Evolutionary conservation across 306 rosid genomes (phyloP).

Genomic region (Geum urbanum): DNA sequence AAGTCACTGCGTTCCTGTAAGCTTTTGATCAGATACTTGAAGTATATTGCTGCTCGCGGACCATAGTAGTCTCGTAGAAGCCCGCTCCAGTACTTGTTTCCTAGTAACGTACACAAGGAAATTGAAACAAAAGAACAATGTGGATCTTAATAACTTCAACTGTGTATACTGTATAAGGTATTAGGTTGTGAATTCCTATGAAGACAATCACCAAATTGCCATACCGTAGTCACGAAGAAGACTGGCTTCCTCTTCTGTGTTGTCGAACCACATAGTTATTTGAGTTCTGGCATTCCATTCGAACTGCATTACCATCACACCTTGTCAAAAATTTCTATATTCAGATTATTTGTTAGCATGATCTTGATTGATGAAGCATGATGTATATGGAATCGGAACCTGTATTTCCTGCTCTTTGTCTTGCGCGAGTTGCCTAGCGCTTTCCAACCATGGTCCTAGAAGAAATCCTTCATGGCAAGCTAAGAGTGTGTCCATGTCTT

Average conservation of each 20-base stretch:
- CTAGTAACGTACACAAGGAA: slow-evolving; percentile 25
- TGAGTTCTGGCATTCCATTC: slow-evolving; percentile 97
- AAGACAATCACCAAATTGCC: background rate
- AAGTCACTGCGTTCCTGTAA: slow-evolving; percentile 45
- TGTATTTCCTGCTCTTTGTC: slow-evolving; percentile 66
- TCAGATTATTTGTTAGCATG: slow-evolving; percentile 1
- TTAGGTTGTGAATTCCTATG: background rate
- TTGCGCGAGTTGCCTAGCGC: slow-evolving; percentile 74
- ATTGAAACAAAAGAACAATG: background rate
- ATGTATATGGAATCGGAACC: slow-evolving; percentile 35
- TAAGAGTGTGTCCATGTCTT: slow-evolving; percentile 67
- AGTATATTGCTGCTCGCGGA: slow-evolving; percentile 82
- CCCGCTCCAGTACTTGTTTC: slow-evolving; percentile 93
- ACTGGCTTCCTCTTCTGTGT: slow-evolving; percentile 69
- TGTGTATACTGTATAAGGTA: background rate
- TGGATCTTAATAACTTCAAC: background rate
- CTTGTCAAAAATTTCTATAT: slow-evolving; percentile 14
- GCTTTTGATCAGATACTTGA: slow-evolving; percentile 62
- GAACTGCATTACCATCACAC: slow-evolving; percentile 40
- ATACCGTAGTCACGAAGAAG: slow-evolving; percentile 85
- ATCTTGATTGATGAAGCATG: background rate
- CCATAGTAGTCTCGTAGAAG: slow-evolving; percentile 72
- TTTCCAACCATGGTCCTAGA: slow-evolving; percentile 81
- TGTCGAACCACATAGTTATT: slow-evolving; percentile 96
- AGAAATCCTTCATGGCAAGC: slow-evolving; percentile 90